Evolutionary conservation across 1,284 basidiomycete species (phyloP).

Genomic region (Naganishia cerealis): DNA sequence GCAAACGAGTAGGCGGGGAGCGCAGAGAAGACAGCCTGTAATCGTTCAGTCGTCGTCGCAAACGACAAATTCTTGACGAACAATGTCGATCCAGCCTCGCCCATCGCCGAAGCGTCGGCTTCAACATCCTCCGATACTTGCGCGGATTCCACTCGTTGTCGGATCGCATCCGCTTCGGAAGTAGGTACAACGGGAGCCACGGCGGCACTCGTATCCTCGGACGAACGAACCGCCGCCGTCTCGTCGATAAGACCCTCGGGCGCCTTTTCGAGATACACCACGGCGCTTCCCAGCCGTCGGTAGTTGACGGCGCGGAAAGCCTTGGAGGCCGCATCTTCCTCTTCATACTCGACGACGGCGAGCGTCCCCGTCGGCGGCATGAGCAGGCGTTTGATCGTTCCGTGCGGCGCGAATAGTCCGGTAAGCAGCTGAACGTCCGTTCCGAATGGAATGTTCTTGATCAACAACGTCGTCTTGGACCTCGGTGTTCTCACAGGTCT

Average conservation of each 20-base stretch:
- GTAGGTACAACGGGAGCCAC: background rate
- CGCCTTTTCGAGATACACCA: constrained; percentile 91
- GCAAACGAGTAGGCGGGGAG: constrained; percentile 83
- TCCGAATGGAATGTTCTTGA: constrained; percentile 96
- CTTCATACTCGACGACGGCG: constrained; percentile 83
- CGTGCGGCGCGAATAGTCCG: constrained; percentile 76
- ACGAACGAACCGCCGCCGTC: constrained; percentile 29
- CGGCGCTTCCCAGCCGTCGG: constrained; percentile 79
- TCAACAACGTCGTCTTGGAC: constrained; percentile 80
- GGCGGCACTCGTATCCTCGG: background rate
- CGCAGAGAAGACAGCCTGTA: constrained; percentile 70
- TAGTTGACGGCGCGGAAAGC: constrained; percentile 85
- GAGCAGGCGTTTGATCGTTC: constrained; percentile 71
- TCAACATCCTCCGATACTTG: constrained; percentile 32
- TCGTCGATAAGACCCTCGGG: constrained; percentile 72
- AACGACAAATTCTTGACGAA: constrained; percentile 95
- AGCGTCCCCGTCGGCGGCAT: constrained; percentile 92
- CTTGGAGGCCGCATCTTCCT: constrained; percentile 67
- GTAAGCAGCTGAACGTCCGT: constrained; percentile 73
- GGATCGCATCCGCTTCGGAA: constrained; percentile 55
- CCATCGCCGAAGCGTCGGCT: constrained; percentile 56
- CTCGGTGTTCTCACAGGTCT: constrained; percentile 39
- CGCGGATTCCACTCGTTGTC: constrained; percentile 40
- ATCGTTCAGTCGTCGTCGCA: constrained; percentile 74
- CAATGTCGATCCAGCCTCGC: constrained; percentile 75